Evolutionary conservation across 2,329 filamentous ascomycete species (phyloP).

Genomic region (Hymenoscyphus repandus): DNA sequence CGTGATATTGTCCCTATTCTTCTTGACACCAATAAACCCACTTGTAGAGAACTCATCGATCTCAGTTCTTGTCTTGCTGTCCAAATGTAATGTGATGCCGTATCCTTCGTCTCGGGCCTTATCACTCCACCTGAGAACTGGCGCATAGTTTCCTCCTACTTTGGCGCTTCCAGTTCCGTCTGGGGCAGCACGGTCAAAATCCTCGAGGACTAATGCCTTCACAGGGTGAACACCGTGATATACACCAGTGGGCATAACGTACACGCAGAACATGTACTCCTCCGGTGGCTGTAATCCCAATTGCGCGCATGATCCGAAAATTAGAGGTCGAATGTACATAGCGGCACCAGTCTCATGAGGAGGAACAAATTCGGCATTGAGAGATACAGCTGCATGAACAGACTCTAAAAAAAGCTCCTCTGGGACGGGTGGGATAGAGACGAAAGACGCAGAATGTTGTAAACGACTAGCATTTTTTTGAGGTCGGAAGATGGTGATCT

Average conservation of each 20-base stretch:
- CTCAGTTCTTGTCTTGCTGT: constrained; percentile 76
- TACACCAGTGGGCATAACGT: constrained; percentile 84
- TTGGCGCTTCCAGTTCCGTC: constrained; percentile 89
- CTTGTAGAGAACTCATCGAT: constrained; percentile 96
- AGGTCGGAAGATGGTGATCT: constrained; percentile 83
- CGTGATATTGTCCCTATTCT: constrained; percentile 35
- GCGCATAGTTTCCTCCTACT: constrained; percentile 92
- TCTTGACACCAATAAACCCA: constrained; percentile 79
- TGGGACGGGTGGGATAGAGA: constrained; percentile 78
- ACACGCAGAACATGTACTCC: constrained; percentile 88
- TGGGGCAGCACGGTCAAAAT: constrained; percentile 91
- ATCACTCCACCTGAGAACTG: constrained; percentile 83
- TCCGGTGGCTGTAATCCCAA: constrained; percentile 82
- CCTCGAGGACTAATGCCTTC: constrained; percentile 81
- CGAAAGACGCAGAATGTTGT: constrained; percentile 76
- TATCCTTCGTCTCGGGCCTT: constrained; percentile 72
- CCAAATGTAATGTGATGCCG: constrained; percentile 92
- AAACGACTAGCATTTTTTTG: constrained; percentile 78
- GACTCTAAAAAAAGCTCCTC: constrained; percentile 69
- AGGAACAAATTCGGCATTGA: constrained; percentile 88
- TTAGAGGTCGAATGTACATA: constrained; percentile 85
- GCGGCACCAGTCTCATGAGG: constrained; percentile 84
- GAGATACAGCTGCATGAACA: constrained; percentile 73
- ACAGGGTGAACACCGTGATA: constrained; percentile 90
- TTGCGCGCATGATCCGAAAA: constrained; percentile 85